Evolutionary conservation across 2,329 filamentous ascomycete species (phyloP), one percentile per base, ranked within the genome.

Genomic region (Arthrinium phaeospermum): DNA sequence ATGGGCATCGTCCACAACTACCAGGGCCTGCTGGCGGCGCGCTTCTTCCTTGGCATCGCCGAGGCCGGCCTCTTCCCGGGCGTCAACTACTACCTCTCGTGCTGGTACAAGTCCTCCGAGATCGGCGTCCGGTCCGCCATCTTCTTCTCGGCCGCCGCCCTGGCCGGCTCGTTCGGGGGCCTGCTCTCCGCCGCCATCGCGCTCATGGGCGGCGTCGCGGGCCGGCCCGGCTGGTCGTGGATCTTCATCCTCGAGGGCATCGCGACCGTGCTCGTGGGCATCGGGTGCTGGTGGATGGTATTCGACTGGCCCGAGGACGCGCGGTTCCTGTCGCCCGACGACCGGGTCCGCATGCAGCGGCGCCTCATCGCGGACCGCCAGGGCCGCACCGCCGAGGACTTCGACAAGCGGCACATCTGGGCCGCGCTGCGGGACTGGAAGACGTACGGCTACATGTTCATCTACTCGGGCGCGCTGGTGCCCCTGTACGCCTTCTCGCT

Each of bases 101-200:
- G 93, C 79, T 97, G 94, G 94, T 97, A 96, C 77, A 92, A 90
- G 79, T 87, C 94, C 46, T 89, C 87, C 22, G 94, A 97, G 34
- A 70, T 37, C 34, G 68, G 68, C 47, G 47, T 7, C 69, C 1
- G 10, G 3, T 3, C 76, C 76, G 92, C 94, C 19, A 90, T 94
- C 72, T 96, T 96, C 85, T 96, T 96, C 84, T 94, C 93, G 0
- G 92, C 93, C 0, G 94, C 94, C 0, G 93, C 94, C 0, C 82
- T 96, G 0, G 92, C 93, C 0, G 94, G 94, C 0, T 94, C 91
- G 0, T 94, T 94, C 74, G 92, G 92, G 77, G 92, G 93, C 3
- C 86, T 94, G 1, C 86, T 94, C 3, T 92, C 92, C 0, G 92
- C 92, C 4, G 92, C 88, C 1, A 94, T 94, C 75, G 87, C 89